These are phyloP conservation scores for Malassezia psittaci DNA, from an alignment of 1,284 basidiomycete genomes.

Conservation along the genomic window DNA sequence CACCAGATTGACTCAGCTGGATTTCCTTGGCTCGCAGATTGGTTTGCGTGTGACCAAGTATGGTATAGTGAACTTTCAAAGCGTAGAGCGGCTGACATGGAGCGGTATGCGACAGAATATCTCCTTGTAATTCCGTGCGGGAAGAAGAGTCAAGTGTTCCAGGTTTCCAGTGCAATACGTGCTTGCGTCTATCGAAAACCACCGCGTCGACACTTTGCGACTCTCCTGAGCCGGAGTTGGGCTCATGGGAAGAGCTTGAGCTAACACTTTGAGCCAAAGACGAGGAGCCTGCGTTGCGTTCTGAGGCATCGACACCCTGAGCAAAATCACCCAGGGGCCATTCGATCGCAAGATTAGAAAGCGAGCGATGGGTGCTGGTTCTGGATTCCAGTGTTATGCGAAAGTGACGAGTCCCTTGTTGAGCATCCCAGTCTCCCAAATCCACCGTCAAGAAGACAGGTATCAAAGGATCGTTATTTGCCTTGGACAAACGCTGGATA, in stretches of 20 bases:
- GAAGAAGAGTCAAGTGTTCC: constrained; percentile 11
- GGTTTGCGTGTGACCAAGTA: constrained; percentile 65
- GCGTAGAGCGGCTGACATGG: constrained; percentile 46
- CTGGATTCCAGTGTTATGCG: constrained; percentile 9
- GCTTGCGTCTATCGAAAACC: constrained; percentile 27
- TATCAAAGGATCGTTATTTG: constrained; percentile 12
- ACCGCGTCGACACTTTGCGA: constrained; percentile 20
- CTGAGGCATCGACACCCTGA: constrained; percentile 26
- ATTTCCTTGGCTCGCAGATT: constrained; percentile 73
- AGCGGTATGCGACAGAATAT: constrained; percentile 9
- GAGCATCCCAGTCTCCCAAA: neutral
- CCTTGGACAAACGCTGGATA: constrained; percentile 13
- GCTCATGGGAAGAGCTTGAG: neutral
- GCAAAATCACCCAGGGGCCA: constrained; percentile 28
- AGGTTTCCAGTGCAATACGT: constrained; percentile 27
- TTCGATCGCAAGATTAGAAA: constrained; percentile 28
- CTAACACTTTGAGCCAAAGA: neutral
- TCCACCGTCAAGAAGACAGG: constrained; percentile 2
- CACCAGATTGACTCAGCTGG: constrained; percentile 55
- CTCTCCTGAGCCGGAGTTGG: neutral
- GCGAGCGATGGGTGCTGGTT: constrained; percentile 4
- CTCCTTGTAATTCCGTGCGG: constrained; percentile 19
- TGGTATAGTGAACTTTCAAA: constrained; percentile 61
- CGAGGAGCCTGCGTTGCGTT: constrained; percentile 6
- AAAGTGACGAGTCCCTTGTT: constrained; percentile 6